Evolutionary conservation across 306 rosid species (phyloP), one percentile per base, ranked within the genome.

Genomic region (Cucurbita argyrosperma): DNA sequence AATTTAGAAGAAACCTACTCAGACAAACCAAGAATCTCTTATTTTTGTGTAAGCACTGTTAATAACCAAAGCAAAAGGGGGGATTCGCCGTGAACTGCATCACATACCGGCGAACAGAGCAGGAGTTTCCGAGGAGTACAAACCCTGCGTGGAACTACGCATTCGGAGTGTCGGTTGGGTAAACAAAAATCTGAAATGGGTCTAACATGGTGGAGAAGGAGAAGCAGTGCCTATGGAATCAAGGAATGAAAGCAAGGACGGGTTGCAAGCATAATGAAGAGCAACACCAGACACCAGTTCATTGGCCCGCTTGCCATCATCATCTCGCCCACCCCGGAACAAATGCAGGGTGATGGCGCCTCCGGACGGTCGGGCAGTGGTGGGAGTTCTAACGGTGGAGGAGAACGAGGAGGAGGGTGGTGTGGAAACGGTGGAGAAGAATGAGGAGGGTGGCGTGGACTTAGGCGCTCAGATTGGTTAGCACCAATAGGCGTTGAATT

Each of bases 401-500:
- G 39, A 16, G 12, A 16, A 46, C 39, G 52, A 18, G 15, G 76
- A 49, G 5, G 46, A 30, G 35, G 35, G 35, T 30, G 35, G 4
- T 30, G 35, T 30, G 35, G 35, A 30, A 30, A 30, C 35, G 35
- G 35, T 30, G 35, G 69, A 26, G 79, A 37, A 71, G 74, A 19
- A 19, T 0, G 61, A 10, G 76, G 65, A 18, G 76, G 77, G 15
- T 53, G 18, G 30, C 66, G 6, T 4, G 43, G 52, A 4, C 54
- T 61, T 6, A 35, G 55, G 7, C 21, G 8, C 51, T 23, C 79
- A 38, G 35, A 55, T 62, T 62, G 76, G 47, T 45, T 64, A 1
- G 38, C 30, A 4, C 8, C 16, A 38, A 12, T 66, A 21, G 18
- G 43, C 23, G 81, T 82, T 66, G 85, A 84, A 79, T 81, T 82